phyloP scores from a whole-genome alignment of 1,139 yeast species.

The Saccharomyces hybrid region DNA sequence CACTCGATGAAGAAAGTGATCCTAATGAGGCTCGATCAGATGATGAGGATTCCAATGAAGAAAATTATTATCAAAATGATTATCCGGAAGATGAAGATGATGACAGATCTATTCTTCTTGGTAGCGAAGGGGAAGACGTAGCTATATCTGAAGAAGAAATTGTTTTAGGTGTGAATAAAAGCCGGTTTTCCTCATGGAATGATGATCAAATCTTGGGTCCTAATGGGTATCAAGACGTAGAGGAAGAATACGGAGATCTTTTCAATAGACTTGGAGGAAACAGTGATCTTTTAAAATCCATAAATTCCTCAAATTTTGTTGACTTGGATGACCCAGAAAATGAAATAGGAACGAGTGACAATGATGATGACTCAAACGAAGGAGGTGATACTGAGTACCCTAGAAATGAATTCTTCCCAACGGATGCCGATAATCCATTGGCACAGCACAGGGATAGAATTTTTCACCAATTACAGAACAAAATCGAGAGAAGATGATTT shows the following conservation, averaged over 20 bases:
- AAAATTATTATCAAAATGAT: conserved; percentile 84
- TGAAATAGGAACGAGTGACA: conserved; percentile 21
- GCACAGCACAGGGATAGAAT: conserved; percentile 58
- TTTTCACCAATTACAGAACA: conserved; percentile 46
- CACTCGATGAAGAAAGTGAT: conserved; percentile 44
- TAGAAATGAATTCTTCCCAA: conserved; percentile 44
- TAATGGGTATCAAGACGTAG: not conserved
- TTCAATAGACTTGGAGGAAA: conserved; percentile 31
- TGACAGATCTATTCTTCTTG: conserved; percentile 33
- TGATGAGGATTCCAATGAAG: conserved; percentile 82
- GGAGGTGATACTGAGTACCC: conserved; percentile 31
- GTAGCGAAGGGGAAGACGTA: conserved; percentile 32
- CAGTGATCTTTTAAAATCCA: conserved; percentile 22
- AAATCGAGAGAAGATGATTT: conserved; percentile 40
- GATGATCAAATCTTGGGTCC: not conserved
- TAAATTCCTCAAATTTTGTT: conserved; percentile 18
- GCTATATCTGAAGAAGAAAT: conserved; percentile 13
- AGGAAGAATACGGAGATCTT: conserved; percentile 23
- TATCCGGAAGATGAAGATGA: conserved; percentile 91
- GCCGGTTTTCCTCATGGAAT: conserved; percentile 1
- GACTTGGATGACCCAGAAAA: conserved; percentile 20
- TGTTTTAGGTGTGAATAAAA: conserved; percentile 3
- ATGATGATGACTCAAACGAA: conserved; percentile 29
- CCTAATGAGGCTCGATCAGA: conserved; percentile 38
- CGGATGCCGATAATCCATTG: conserved; percentile 50